A percentile compares a stretch with the other conserved stretches of the same genome.
Evolutionary conservation across 2,329 filamentous ascomycete genomes (phyloP).

Genomic region (Xylaria sp.): DNA sequence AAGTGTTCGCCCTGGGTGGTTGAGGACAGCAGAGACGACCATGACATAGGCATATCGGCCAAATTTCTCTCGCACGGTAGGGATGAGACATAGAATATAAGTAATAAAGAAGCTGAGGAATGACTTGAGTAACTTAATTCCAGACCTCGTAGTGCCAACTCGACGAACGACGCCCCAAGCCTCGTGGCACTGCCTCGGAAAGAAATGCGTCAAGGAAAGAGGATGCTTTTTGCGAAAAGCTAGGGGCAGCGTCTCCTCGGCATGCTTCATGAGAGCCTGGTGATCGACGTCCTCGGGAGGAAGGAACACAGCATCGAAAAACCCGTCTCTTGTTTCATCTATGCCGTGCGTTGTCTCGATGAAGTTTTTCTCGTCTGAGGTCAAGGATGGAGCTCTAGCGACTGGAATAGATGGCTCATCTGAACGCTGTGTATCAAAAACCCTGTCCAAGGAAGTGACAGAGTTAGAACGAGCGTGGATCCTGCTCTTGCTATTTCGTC

Average conservation of each 20-base stretch:
- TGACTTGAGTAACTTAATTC: slow-evolving; percentile 62
- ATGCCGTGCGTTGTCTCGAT: slow-evolving; percentile 57
- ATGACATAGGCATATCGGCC: slow-evolving; percentile 66
- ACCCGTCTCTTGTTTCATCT: slow-evolving; percentile 57
- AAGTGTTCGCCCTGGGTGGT: slow-evolving; percentile 65
- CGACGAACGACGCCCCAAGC: slow-evolving; percentile 53
- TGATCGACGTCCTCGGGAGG: slow-evolving; percentile 53
- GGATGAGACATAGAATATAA: slow-evolving; percentile 65
- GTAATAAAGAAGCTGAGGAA: slow-evolving; percentile 67
- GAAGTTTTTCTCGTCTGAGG: slow-evolving; percentile 43
- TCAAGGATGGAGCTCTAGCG: slow-evolving; percentile 35
- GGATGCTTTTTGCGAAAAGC: slow-evolving; percentile 59
- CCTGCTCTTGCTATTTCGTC: slow-evolving; percentile 34
- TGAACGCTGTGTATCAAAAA: slow-evolving; percentile 45
- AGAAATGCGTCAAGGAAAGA: slow-evolving; percentile 58
- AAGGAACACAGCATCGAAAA: slow-evolving; percentile 61
- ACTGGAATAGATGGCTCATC: slow-evolving; percentile 26
- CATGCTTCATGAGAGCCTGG: slow-evolving; percentile 54
- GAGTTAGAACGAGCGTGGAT: slow-evolving; percentile 40
- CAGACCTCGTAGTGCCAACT: slow-evolving; percentile 60
- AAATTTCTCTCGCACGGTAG: slow-evolving; percentile 59
- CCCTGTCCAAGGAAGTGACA: slow-evolving; percentile 45
- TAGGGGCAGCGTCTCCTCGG: slow-evolving; percentile 58
- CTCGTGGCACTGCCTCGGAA: slow-evolving; percentile 60
- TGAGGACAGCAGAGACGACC: slow-evolving; percentile 66